These are phyloP conservation scores for Codiaeum variegatum DNA, from an alignment of 441 rosid species.

Conservation along the genomic window DNA sequence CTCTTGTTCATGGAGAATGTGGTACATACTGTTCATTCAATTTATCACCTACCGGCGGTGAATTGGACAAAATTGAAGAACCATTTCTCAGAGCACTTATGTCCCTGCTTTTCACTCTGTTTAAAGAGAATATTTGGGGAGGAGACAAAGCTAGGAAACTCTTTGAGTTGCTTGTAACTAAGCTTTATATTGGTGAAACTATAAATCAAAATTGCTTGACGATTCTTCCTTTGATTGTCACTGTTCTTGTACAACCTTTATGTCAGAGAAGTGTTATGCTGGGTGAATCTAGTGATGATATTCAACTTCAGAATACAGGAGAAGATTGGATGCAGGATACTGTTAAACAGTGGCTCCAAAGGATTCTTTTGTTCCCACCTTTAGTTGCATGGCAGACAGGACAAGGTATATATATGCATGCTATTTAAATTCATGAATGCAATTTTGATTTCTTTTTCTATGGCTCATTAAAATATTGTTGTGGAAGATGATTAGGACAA, in stretches of 20 bases:
- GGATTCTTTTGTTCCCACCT: constrained; percentile 66
- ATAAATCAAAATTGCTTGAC: constrained; percentile 62
- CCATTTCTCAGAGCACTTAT: constrained; percentile 84
- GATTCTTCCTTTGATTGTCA: constrained; percentile 61
- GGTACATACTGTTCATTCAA: constrained; percentile 30
- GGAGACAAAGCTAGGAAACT: constrained; percentile 56
- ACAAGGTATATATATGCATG: constrained; percentile 41
- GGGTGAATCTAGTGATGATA: constrained; percentile 29
- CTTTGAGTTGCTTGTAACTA: constrained; percentile 55
- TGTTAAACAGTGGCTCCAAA: constrained; percentile 71
- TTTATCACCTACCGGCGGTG: constrained; percentile 45
- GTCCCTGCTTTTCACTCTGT: constrained; percentile 54
- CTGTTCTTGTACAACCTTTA: constrained; percentile 48
- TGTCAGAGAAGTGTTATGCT: constrained; percentile 34
- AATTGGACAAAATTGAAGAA: constrained; percentile 51
- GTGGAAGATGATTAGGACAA: not conserved
- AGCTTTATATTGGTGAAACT: constrained; percentile 74
- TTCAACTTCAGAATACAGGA: constrained; percentile 23
- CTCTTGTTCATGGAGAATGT: constrained; percentile 65
- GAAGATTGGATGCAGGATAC: constrained; percentile 43
- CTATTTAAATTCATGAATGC: not conserved
- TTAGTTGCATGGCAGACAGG: constrained; percentile 55
- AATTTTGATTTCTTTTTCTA: not conserved
- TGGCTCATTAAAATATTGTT: not conserved
- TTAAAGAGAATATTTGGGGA: constrained; percentile 67